Percentiles rank a stretch among this genome's conserved stretches.
Evolutionary conservation across 2,329 filamentous ascomycete genomes (phyloP).

Genomic region (Teratosphaeria nubilosa): DNA sequence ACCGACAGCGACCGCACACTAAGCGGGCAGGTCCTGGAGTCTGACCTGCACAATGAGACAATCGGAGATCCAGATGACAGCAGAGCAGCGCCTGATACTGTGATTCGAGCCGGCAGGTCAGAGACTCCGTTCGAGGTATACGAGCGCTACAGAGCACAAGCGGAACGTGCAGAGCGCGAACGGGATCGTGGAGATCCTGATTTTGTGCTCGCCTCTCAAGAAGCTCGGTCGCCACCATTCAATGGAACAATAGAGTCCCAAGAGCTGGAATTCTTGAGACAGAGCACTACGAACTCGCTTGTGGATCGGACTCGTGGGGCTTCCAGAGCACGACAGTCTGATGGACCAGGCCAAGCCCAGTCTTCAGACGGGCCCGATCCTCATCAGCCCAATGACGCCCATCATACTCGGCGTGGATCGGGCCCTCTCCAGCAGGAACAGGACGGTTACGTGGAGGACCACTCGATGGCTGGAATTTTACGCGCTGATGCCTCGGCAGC

Average conservation of each 20-base stretch:
- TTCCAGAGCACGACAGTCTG: background rate
- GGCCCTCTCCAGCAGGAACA: background rate
- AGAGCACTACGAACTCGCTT: background rate
- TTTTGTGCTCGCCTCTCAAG: background rate
- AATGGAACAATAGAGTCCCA: background rate
- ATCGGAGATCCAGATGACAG: background rate
- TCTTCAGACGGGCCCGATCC: background rate
- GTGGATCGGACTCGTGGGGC: background rate
- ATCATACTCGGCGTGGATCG: background rate
- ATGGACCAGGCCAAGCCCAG: background rate
- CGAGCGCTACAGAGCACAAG: background rate
- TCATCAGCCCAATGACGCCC: background rate
- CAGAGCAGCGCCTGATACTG: background rate
- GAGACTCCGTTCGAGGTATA: background rate
- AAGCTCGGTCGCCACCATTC: background rate
- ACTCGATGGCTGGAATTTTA: background rate
- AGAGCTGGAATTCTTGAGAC: background rate
- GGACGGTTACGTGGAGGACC: background rate
- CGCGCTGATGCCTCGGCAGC: background rate
- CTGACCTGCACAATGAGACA: background rate
- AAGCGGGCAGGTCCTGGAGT: background rate
- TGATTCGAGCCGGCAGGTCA: background rate
- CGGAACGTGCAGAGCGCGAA: background rate
- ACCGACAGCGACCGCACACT: background rate
- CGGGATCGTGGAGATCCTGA: background rate